phyloP scores from a whole-genome alignment of 1,284 basidiomycete species.

The Ustilago bromivora region DNA sequence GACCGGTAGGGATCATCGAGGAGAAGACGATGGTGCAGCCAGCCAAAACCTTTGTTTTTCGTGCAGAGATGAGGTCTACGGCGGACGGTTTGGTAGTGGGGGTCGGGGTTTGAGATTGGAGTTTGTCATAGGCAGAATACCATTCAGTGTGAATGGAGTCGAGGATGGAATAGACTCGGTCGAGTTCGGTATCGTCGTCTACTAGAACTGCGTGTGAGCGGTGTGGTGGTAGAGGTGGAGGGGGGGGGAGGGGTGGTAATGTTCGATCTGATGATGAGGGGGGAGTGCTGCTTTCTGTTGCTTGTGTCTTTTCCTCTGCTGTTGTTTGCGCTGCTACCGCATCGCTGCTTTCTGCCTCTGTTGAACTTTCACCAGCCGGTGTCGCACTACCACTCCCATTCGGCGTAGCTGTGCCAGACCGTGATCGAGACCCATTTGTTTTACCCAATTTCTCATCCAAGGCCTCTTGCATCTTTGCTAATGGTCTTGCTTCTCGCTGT shows the following conservation, averaged over 20 bases:
- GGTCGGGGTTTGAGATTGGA: constrained; percentile 4
- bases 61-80: constrained; percentile 83
- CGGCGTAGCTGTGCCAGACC: constrained; percentile 31
- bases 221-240: constrained; percentile 30
- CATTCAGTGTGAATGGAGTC: constrained; percentile 81
- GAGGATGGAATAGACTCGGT: constrained; percentile 80
- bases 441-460: constrained; percentile 74
- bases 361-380: constrained; percentile 9
- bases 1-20: constrained; percentile 89
- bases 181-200: constrained; percentile 87
- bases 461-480: constrained; percentile 85
- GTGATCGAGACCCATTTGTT: constrained; percentile 39
- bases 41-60: constrained; percentile 81
- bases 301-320: constrained; percentile 2
- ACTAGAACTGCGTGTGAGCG: constrained; percentile 80
- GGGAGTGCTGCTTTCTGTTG: constrained; percentile 1
- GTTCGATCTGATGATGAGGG: background rate
- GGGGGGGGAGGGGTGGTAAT: constrained; percentile 22
- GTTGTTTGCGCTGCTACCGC: constrained; percentile 24
- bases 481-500: constrained; percentile 84
- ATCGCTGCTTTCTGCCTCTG: constrained; percentile 31
- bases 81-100: constrained; percentile 23
- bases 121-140: constrained; percentile 72
- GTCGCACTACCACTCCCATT: constrained; percentile 6
- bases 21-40: constrained; percentile 89